Conservation (phyloP, 208 protist species). For the Borovskyia barvae region DNA sequence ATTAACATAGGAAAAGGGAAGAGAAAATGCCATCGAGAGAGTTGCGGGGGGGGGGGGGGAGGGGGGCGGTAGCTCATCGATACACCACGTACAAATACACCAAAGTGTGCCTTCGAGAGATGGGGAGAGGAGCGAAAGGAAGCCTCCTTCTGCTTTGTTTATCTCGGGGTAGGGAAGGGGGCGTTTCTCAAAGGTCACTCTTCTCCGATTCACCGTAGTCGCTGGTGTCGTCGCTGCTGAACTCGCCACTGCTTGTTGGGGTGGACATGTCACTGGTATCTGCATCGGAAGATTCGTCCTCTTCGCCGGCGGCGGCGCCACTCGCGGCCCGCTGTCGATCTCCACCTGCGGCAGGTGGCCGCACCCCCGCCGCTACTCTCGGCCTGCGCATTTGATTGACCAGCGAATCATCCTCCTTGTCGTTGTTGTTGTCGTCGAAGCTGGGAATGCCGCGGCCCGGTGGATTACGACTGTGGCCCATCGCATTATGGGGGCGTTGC, state of each 20-base stretch:
- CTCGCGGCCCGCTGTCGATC: conserved; percentile 10
- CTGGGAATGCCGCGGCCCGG: neutral
- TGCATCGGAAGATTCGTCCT: conserved; percentile 28
- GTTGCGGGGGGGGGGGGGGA: too few species aligned
- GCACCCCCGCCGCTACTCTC: conserved; percentile 21
- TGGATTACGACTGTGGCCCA: conserved; percentile 9
- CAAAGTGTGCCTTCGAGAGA: too few species aligned
- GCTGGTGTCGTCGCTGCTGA: conserved; percentile 42
- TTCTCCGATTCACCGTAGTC: conserved; percentile 44
- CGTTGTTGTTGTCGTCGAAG: conserved; percentile 8
- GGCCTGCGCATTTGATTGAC: conserved; percentile 30
- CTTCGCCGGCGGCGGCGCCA: conserved; percentile 16
- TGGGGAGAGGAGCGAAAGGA: too few species aligned
- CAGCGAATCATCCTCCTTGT: conserved; percentile 9
- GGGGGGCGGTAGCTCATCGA: too few species aligned
- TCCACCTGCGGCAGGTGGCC: conserved; percentile 8
- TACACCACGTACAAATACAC: too few species aligned
- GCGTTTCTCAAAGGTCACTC: conserved; percentile 70
- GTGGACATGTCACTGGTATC: conserved; percentile 28
- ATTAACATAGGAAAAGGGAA: too few species aligned
- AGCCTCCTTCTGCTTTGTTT: too few species aligned
- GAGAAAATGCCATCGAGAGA: too few species aligned
- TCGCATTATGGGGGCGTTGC: conserved; percentile 17
- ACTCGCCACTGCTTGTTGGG: conserved; percentile 39
- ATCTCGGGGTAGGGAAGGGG: too few species aligned